Evolutionary conservation across 495 filamentous ascomycete genomes (phyloP).

Genomic region (Trichoderma parareesei): DNA sequence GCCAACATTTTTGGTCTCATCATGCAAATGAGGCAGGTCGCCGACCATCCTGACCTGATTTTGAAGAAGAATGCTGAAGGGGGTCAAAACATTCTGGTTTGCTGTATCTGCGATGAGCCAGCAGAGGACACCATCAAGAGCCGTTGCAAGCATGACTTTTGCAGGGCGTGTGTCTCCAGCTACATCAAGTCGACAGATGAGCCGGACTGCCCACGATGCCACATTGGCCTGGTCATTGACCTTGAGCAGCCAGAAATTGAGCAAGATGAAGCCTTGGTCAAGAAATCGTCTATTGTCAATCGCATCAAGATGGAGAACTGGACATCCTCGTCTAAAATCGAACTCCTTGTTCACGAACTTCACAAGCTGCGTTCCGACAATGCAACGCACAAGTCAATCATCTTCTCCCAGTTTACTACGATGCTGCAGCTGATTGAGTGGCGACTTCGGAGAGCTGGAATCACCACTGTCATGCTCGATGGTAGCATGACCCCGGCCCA

Average conservation of each 20-base stretch:
- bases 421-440: constrained; percentile 98
- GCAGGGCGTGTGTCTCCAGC: constrained; percentile 76
- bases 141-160: constrained; percentile 90
- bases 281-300: constrained; percentile 94
- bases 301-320: constrained; percentile 95
- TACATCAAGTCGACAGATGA: constrained; percentile 68
- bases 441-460: constrained; percentile 87
- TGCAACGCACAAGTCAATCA: constrained; percentile 88
- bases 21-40: constrained; percentile 95
- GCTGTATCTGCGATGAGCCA: constrained; percentile 88
- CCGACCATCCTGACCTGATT: constrained; percentile 91
- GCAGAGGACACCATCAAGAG: constrained; percentile 92
- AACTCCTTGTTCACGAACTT: constrained; percentile 87
- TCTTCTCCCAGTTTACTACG: constrained; percentile 94
- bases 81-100: constrained; percentile 85
- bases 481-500: constrained; percentile 92
- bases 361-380: constrained; percentile 83
- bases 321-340: constrained; percentile 96
- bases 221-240: constrained; percentile 82
- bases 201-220: constrained; percentile 85
- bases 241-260: constrained; percentile 89
- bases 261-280: constrained; percentile 71
- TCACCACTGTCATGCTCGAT: constrained; percentile 95
- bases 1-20: constrained; percentile 84
- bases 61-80: constrained; percentile 76